These are phyloP conservation scores for Seminavis robusta DNA, from an alignment of 108 stramenopile species.

Conservation along the genomic window DNA sequence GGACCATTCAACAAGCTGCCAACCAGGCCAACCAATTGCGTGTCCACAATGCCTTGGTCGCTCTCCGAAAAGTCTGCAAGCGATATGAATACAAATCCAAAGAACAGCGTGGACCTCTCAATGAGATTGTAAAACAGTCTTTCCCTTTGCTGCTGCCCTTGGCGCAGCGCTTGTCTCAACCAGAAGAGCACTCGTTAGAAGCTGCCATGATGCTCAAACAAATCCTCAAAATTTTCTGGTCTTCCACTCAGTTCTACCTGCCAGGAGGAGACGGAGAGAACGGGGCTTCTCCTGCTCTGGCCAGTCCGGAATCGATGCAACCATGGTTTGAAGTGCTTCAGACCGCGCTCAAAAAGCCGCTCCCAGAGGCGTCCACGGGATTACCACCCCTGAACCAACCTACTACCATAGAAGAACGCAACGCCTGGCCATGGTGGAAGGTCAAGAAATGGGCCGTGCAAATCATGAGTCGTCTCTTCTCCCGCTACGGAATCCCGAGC, in stretches of 20 bases:
- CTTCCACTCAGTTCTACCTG: slow-evolving; percentile 92
- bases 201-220: slow-evolving; percentile 93
- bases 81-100: slow-evolving; percentile 95
- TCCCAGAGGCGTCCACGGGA: slow-evolving; percentile 74
- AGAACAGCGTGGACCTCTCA: slow-evolving; percentile 87
- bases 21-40: slow-evolving; percentile 58
- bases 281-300: slow-evolving; percentile 38
- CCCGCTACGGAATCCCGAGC: slow-evolving; percentile 92
- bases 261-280: slow-evolving; percentile 50
- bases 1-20: slow-evolving; percentile 61
- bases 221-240: slow-evolving; percentile 97
- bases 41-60: slow-evolving; percentile 92
- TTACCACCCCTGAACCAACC: slow-evolving; percentile 73
- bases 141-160: slow-evolving; percentile 86
- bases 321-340: slow-evolving; percentile 88
- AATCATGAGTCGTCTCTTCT: slow-evolving; percentile 91
- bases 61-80: slow-evolving; percentile 94
- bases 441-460: slow-evolving; percentile 97
- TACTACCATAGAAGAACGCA: slow-evolving; percentile 76
- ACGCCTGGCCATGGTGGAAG: slow-evolving; percentile 98
- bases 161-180: slow-evolving; percentile 56
- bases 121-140: slow-evolving; percentile 79
- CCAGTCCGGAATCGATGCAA: slow-evolving; percentile 74
- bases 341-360: slow-evolving; percentile 59
- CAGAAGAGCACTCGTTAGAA: slow-evolving; percentile 74